These are phyloP conservation scores for Penicillium dipodomyicola DNA, from an alignment of 495 filamentous ascomycete species.

Conservation along the genomic window DNA sequence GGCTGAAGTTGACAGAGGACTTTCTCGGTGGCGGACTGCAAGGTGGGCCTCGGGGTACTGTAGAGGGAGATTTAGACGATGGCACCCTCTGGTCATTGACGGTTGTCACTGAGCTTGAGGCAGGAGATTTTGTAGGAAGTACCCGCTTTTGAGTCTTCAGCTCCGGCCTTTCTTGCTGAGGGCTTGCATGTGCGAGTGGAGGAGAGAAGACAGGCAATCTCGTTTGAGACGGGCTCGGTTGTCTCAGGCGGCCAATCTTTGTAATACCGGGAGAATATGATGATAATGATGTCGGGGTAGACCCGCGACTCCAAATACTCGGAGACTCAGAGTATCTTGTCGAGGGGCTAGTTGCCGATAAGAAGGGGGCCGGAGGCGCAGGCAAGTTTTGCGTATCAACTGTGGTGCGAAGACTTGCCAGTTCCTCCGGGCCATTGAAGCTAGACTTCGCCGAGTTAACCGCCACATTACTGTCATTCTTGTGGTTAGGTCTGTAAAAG, in stretches of 20 bases:
- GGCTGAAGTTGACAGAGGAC: slow-evolving; percentile 56
- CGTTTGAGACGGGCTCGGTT: slow-evolving; percentile 62
- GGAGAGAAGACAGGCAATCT: slow-evolving; percentile 60
- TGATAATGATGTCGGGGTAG: slow-evolving; percentile 92
- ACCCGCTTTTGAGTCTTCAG: slow-evolving; percentile 57
- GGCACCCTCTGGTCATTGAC: neutral
- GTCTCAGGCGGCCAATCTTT: slow-evolving; percentile 57
- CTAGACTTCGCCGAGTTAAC: slow-evolving; percentile 14
- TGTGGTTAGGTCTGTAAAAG: slow-evolving; percentile 16
- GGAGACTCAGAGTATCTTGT: slow-evolving; percentile 92
- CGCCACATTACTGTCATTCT: slow-evolving; percentile 14
- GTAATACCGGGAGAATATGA: slow-evolving; percentile 86
- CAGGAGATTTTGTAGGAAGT: slow-evolving; percentile 24
- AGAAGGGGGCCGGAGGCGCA: slow-evolving; percentile 63
- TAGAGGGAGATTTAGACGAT: neutral
- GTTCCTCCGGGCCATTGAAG: slow-evolving; percentile 37
- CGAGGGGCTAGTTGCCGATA: slow-evolving; percentile 81
- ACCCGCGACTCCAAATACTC: slow-evolving; percentile 81
- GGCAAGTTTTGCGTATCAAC: slow-evolving; percentile 58
- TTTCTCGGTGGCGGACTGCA: slow-evolving; percentile 63
- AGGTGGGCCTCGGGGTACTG: slow-evolving; percentile 38
- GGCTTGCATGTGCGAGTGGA: slow-evolving; percentile 48
- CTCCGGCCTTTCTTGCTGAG: slow-evolving; percentile 62
- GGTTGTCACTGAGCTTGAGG: slow-evolving; percentile 1
- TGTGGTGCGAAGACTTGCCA: slow-evolving; percentile 46